Conservation (phyloP, 1,284 basidiomycete genomes). For the Ganoderma boninense region DNA sequence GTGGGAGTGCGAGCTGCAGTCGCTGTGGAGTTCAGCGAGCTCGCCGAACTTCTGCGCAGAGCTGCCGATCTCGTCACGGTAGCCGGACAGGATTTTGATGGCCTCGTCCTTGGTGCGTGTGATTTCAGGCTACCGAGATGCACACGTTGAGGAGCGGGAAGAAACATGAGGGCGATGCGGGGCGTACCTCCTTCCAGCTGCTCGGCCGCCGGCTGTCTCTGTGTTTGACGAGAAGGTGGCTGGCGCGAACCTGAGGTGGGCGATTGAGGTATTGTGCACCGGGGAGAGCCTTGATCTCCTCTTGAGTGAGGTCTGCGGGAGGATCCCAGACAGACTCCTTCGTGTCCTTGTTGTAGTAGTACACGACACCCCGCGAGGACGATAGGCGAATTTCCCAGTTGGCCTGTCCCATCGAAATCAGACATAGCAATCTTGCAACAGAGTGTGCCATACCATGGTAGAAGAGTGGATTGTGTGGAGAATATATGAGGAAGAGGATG, state of each 20-base stretch:
- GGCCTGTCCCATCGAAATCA: slow-evolving; percentile 14
- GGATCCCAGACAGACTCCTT: slow-evolving; percentile 86
- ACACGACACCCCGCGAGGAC: slow-evolving; percentile 80
- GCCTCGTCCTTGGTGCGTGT: slow-evolving; percentile 94
- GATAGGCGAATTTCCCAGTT: slow-evolving; percentile 88
- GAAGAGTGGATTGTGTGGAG: background rate
- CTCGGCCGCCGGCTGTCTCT: slow-evolving; percentile 85
- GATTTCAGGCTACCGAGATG: slow-evolving; percentile 68
- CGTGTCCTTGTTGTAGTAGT: slow-evolving; percentile 87
- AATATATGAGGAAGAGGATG: background rate
- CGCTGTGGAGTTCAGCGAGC: slow-evolving; percentile 81
- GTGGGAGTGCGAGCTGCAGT: slow-evolving; percentile 86
- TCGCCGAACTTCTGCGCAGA: slow-evolving; percentile 75
- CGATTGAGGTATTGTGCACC: slow-evolving; percentile 63
- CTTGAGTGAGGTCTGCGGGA: slow-evolving; percentile 71
- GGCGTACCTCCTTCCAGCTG: slow-evolving; percentile 90
- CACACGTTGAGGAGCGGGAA: background rate
- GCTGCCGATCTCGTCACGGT: slow-evolving; percentile 67
- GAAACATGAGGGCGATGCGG: background rate
- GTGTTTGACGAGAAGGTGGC: slow-evolving; percentile 96
- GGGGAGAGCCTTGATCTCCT: slow-evolving; percentile 71
- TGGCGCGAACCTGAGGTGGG: slow-evolving; percentile 84
- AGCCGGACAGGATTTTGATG: slow-evolving; percentile 73
- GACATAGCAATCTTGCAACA: background rate
- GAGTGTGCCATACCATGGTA: background rate